Evolutionary conservation across 495 filamentous ascomycete species (phyloP).

Genomic region (Cladorrhinum samala): DNA sequence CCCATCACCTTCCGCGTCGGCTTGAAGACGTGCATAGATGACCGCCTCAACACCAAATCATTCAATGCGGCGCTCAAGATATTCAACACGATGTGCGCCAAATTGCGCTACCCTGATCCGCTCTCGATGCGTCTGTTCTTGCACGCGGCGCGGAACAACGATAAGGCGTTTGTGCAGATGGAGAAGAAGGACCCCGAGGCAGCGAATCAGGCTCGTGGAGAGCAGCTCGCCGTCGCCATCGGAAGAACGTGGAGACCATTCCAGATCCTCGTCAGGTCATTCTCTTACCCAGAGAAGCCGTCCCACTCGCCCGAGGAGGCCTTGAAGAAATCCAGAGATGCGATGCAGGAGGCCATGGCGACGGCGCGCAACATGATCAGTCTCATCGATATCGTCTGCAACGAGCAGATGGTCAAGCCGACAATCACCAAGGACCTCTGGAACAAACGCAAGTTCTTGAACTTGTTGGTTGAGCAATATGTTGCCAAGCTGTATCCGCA

Average conservation of each 20-base stretch:
- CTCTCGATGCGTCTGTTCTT: constrained; percentile 34
- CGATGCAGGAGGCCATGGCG: constrained; percentile 30
- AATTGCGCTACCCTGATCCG: constrained; percentile 38
- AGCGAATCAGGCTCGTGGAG: constrained; percentile 23
- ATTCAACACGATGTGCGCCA: constrained; percentile 49
- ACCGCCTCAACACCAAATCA: constrained; percentile 61
- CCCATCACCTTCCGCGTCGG: constrained; percentile 62
- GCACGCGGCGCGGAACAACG: constrained; percentile 30
- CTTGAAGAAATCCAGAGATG: constrained; percentile 6
- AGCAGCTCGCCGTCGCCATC: constrained; percentile 31
- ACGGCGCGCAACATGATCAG: constrained; percentile 37
- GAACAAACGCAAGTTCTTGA: constrained; percentile 24
- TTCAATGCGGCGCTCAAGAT: constrained; percentile 52
- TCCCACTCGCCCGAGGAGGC: constrained; percentile 14
- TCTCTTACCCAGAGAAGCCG: constrained; percentile 12
- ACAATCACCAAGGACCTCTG: constrained; percentile 13
- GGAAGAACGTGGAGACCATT: constrained; percentile 36
- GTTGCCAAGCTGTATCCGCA: constrained; percentile 13
- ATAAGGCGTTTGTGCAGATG: constrained; percentile 15
- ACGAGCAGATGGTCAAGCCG: constrained; percentile 16
- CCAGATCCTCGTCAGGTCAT: constrained; percentile 21
- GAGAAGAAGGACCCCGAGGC: constrained; percentile 5
- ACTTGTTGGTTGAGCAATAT: constrained; percentile 25
- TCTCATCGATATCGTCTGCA: constrained; percentile 30
- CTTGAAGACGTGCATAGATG: constrained; percentile 60